Base-by-base conservation (phyloP, 208 protist genomes). In the Leishmania lainsoni region DNA sequence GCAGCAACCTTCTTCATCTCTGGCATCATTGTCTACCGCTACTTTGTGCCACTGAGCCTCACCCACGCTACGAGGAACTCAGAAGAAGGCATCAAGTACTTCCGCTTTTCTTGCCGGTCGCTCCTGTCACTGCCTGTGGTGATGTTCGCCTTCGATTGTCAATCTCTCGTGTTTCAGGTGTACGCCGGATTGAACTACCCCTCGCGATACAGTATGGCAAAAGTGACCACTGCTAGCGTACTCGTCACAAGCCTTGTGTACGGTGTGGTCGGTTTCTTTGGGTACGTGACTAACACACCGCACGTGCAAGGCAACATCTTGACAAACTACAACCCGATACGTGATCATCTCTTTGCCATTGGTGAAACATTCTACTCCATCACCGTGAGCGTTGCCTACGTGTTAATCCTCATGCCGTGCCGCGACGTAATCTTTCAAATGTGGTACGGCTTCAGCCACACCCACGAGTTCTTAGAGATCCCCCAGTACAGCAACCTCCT, bases 61-160 rank as follows among this genome's bases (percentile, higher is more conserved):
- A 12, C 52, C 42, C 45, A 52, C 17, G 26, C 58, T 42, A 29
- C 74, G 51, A 63, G 5, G 49, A 59, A n/a, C 9, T 58, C 29
- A 32, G 51, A 71, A 16, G 72, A 75, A 2, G 85, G 75, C 9
- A 78, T 87, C 16, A 88, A 83, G 54, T 92, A 90, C 80, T 84
- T 93, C 79, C 72, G 79, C 59, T 54, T 91, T 48, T 91, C 89
- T 29, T 68, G 61, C 20, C 83, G 80, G 26, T 84, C 83, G 1
- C 76, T 93, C 9, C 74, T 93, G 32, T 72, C 87, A 0, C 76
- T 95, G 10, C 92, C 92, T 1, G 88, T 95, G 3, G 83, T 95
- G 76, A 90, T 93, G 82, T 95, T 95, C 69, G 89, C 90, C 35
- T 95, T 92, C 71, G 92, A 93, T 71, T 95, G 92, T 69, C 92